Evolutionary conservation across 2,329 filamentous ascomycete species (phyloP), one percentile per base, ranked within the genome.

Genomic region (Lojkania enalia): DNA sequence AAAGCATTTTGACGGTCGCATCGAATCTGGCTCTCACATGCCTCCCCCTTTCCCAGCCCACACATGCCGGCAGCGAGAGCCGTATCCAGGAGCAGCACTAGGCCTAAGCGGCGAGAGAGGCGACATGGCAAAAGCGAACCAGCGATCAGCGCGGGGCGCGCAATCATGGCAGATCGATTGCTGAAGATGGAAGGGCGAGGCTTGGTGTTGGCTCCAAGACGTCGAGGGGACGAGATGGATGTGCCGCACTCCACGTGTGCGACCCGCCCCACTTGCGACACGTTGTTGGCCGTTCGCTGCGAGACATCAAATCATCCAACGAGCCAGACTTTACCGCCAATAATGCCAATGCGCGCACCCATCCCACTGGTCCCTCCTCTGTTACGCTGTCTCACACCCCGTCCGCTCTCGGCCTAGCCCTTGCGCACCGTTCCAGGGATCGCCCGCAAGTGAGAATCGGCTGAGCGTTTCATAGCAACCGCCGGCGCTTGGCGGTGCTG

Each of bases 221-320:
- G 23, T 16, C 27, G 14, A 44, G 12, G 27, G 20, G 25, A 32
- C 23, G 23, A 7, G 36, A 33, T 33, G 20, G 38, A 44, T 42
- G 20, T 39, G 31, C 38, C 37, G 43, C 30, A 14, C 41, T 48
- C 51, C 53, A 56, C 61, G 51, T 52, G 53, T 57, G 44, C 42
- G 43, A 54, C 57, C 52, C 52, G 40, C 35, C 44, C 54, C 46
- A 51, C 46, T 29, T 35, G 44, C 44, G 47, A 55, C 51, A 49
- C 50, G 49, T 57, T 59, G 30, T 15, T 55, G 51, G 49, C 35
- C 37, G 52, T 55, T 49, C 46, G 55, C 61, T 64, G 60, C 61
- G 58, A 63, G 64, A 67, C 63, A 67, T 64, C 36, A 43, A 31
- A 48, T 42, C 51, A 45, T 53, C 51, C 57, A 55, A 54, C 23